Evolutionary conservation across 73 alveolate species (phyloP).

Genomic region (Paramecium pentaurelia): DNA sequence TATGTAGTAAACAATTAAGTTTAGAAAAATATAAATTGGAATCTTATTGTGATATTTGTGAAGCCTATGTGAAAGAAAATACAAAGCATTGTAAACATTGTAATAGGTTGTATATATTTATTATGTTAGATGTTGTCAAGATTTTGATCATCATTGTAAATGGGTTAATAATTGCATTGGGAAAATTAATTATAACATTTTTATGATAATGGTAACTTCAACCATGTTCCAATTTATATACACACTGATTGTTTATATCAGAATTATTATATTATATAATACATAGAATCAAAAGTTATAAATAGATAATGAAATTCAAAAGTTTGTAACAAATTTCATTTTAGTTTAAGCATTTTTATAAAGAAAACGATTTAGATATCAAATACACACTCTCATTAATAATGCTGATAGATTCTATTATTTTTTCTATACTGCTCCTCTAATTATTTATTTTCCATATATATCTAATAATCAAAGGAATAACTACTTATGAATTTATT

Average conservation of each 20-base stretch:
- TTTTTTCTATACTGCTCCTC: neutral
- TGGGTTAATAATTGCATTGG: slow-evolving; percentile 64
- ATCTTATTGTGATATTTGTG: slow-evolving; percentile 45
- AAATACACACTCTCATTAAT: neutral
- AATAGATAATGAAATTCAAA: neutral
- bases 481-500: slow-evolving; percentile 9
- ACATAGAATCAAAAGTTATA: neutral
- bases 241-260: neutral
- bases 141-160: slow-evolving; percentile 63
- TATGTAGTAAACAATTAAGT: neutral
- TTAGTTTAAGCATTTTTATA: neutral
- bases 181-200: slow-evolving; percentile 2
- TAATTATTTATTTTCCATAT: neutral
- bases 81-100: slow-evolving; percentile 85
- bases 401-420: neutral
- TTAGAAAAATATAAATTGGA: neutral
- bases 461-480: neutral
- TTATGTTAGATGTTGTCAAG: slow-evolving; percentile 42
- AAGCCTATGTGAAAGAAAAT: slow-evolving; percentile 53
- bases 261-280: neutral
- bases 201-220: neutral
- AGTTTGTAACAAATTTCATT: neutral
- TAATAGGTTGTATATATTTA: slow-evolving; percentile 39
- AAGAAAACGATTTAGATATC: neutral
- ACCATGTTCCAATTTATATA: neutral